Percentiles rank a stretch among this genome's conserved stretches.
phyloP scores from a whole-genome alignment of 495 filamentous ascomycete species.

The Apodospora peruviana region DNA sequence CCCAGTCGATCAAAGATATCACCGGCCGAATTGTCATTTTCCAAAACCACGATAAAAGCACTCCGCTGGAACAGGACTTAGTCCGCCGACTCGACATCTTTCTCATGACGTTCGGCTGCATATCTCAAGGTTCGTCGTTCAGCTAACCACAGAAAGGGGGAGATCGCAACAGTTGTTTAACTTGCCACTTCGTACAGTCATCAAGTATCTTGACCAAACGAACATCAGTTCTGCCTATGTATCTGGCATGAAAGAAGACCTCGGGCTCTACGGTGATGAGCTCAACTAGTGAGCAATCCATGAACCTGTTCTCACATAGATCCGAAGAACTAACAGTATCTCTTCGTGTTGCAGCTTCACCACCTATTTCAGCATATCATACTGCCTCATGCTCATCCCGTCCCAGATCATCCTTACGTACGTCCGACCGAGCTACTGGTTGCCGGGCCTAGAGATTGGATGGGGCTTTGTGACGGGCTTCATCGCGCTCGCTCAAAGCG shows the following conservation, averaged over 20 bases:
- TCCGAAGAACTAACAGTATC: background rate
- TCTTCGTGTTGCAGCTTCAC: constrained; percentile 42
- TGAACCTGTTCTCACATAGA: background rate
- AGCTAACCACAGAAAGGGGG: background rate
- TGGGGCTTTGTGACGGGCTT: constrained; percentile 37
- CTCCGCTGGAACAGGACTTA: constrained; percentile 29
- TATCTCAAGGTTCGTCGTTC: constrained; percentile 27
- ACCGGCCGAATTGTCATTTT: background rate
- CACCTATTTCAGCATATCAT: constrained; percentile 43
- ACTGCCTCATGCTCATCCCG: constrained; percentile 41
- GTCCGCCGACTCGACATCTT: constrained; percentile 36
- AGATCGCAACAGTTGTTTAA: too few relatives aligned
- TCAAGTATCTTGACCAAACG: constrained; percentile 32
- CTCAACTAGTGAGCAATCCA: constrained; percentile 25
- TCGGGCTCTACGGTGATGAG: constrained; percentile 33
- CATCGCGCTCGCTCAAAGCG: constrained; percentile 22
- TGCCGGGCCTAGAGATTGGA: constrained; percentile 35
- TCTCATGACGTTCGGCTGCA: constrained; percentile 37
- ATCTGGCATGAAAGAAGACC: constrained; percentile 40
- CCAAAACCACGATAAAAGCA: background rate
- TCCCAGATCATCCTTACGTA: constrained; percentile 50
- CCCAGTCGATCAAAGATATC: background rate
- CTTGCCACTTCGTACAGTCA: constrained; percentile 15
- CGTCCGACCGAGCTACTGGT: constrained; percentile 33
- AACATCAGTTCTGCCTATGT: constrained; percentile 42